Base-by-base conservation (phyloP, 148 eudicot genomes). In the Gaultheria prostrata region DNA sequence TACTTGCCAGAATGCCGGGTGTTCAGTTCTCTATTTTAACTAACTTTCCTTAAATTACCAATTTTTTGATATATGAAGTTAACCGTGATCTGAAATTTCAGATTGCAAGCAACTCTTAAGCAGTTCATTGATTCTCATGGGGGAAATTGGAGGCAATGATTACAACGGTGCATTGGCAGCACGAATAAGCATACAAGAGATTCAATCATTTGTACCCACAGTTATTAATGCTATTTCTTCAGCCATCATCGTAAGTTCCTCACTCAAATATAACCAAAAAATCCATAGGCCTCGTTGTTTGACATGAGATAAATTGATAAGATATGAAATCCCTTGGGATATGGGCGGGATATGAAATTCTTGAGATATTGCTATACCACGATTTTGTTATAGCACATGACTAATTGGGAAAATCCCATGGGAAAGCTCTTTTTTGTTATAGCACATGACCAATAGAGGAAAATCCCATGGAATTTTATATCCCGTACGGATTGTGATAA, bases 111-210 rank as follows among this genome's bases (percentile, higher is more conserved):
- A 70, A 21, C 20, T 79, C 15, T 79, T 89, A 7, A 20, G 59
- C 12, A 85, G 49, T 46, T 78, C 85, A 17, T 57, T 89, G 59
- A 18, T 89, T 83, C 83, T 89, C 2, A 21, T 89, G 83, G 91
- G 91, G 59, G 89, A 81, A 63, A 87, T 89, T 8, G 91, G 91
- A 78, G 89, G 91, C 35, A 89, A 89, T 48, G 91, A 89, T 76
- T 81, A 83, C 72, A 84, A 75, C 45, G 35, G 84, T 49, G 65
- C 88, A 26, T 35, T 89, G 4, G 39, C 67, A 10, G 43, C 73
- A 18, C 83, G 85, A 57, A 72, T 32, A 74, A 79, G 61, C 63
- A 12, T 45, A 13, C 76, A 85, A 51, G 87, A 83, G 63, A 51
- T 86, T 20, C 17, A 24, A 76, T 48, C 86, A 14, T 82, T 79